Base-by-base conservation (phyloP, 495 filamentous ascomycete genomes). In the Aspergillus mulundensis region DNA sequence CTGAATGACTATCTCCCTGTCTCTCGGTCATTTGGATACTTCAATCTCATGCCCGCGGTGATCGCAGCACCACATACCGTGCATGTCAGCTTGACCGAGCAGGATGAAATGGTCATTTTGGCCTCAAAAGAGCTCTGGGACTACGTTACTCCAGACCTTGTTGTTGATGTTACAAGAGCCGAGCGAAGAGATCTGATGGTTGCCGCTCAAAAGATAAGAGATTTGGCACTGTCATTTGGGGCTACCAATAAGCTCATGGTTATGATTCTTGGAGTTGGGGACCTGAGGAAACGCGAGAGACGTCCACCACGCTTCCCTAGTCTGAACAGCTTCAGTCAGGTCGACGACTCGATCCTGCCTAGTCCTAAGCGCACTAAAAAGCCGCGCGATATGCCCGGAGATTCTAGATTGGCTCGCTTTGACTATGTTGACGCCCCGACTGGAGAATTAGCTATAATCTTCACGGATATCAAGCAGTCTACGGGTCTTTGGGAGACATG, bases 391-490 rank as follows among this genome's bases (percentile, higher is more conserved):
- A 79, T 80, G 65, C 80, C 87, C 64, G 78, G 81, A 45, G 91
- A 97, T 66, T 95, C 91, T 34, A 85, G 85, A 36, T 77, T 96
- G 24, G 84, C 84, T 40, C 83, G 95, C 21, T 87, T 97, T 42
- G 89, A 95, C 56, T 91, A 94, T 68, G 90, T 97, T 28, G 88
- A 91, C 61, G 89, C 94, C 21, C 94, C 94, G 1, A 87, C 83
- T 4, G 93, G 94, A 15, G 87, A 95, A 56, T 80, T 97, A 58
- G 87, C 89, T 39, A 90, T 99, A 63, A 90, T 96, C 41, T 99
- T 99, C 69, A 99, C 94, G 0, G 94, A 99, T 76, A 99, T 99
- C 80, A 99, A 99, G 71, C 95, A 91, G 70, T 97, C 93, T 2
- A 99, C 94, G 2, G 80, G 89, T 36, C 75, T 99, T n/a, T 99